phyloP scores from a whole-genome alignment of 257 asterid genomes.

The Lycium barbarum region DNA sequence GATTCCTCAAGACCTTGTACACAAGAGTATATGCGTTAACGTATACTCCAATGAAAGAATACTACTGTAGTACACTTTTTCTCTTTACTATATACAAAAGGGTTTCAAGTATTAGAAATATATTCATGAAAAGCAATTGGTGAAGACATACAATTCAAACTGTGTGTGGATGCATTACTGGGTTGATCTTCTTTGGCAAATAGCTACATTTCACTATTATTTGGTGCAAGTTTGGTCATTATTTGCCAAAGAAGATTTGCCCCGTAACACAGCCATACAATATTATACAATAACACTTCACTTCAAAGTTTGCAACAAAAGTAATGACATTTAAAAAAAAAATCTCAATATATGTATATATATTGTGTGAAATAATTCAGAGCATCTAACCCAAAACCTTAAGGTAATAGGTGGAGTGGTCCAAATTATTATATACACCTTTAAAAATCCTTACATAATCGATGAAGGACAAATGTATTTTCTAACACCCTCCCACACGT shows the following conservation, averaged over 20 bases:
- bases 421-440: too few relatives aligned
- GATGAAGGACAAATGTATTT: too few relatives aligned
- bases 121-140: slow-evolving; percentile 27
- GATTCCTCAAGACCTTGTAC: neutral
- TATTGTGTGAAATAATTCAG: too few relatives aligned
- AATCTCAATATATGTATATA: too few relatives aligned
- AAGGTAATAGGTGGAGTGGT: too few relatives aligned
- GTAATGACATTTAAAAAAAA: too few relatives aligned
- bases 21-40: slow-evolving; percentile 10
- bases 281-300: neutral
- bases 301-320: too few relatives aligned
- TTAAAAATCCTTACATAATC: too few relatives aligned
- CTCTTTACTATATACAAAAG: neutral
- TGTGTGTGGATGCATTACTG: slow-evolving; percentile 28
- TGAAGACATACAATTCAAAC: neutral
- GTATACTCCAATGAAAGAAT: slow-evolving; percentile 2
- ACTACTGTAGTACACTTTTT: neutral
- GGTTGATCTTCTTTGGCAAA: slow-evolving; percentile 33
- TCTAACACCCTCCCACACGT: too few relatives aligned
- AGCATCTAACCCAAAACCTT: too few relatives aligned
- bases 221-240: slow-evolving; percentile 22
- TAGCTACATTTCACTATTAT: neutral
- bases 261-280: slow-evolving; percentile 20
- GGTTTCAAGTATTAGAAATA: neutral
- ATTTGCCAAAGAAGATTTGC: slow-evolving; percentile 36